These are phyloP conservation scores for Eucalyptus marginata DNA, from an alignment of 345 rosid genomes.

Conservation along the genomic window DNA sequence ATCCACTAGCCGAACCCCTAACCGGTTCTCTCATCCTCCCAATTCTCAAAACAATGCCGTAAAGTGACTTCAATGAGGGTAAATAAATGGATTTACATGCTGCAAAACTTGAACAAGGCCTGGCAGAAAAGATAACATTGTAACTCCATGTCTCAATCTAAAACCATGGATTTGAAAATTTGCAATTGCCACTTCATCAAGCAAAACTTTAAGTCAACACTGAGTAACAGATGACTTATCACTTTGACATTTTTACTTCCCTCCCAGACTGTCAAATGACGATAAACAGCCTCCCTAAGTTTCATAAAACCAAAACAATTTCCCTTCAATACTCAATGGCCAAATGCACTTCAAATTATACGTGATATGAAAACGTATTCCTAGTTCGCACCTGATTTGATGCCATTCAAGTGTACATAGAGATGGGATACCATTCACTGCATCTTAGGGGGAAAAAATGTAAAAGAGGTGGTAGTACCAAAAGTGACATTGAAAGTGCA, in stretches of 20 bases:
- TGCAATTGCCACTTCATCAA: neutral
- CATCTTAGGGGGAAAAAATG: neutral
- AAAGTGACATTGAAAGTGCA: neutral
- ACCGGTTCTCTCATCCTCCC: neutral
- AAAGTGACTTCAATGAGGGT: neutral
- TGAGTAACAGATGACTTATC: neutral
- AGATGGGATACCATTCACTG: neutral
- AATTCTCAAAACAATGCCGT: neutral
- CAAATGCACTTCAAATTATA: neutral
- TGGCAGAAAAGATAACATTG: neutral
- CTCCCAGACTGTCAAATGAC: neutral
- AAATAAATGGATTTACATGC: neutral
- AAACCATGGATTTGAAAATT: neutral
- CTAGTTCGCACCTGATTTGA: neutral
- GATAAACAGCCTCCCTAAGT: neutral
- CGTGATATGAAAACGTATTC: neutral
- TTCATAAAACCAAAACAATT: neutral
- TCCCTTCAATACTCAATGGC: neutral
- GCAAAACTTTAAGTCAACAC: neutral
- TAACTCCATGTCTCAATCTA: neutral
- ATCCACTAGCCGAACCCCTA: neutral
- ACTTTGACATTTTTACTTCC: neutral
- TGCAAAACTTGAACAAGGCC: neutral
- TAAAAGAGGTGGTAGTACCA: neutral
- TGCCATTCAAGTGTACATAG: neutral